Conservation (phyloP, 2,329 filamentous ascomycete species). For the Cordyceps fumosorosea region DNA sequence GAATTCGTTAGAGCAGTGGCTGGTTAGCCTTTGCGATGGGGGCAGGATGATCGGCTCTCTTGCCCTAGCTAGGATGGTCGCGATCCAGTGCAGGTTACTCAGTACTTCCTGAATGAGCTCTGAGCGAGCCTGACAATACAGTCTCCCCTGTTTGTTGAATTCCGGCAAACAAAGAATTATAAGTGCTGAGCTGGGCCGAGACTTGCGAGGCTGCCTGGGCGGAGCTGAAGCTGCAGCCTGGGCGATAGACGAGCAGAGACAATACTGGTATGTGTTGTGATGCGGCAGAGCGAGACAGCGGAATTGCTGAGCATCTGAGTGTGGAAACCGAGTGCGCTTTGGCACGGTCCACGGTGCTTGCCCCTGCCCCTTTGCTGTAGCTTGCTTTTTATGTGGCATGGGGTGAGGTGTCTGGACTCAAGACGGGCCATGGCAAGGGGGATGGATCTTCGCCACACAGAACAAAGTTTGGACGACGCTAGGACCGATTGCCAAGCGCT, state of each 20-base stretch:
- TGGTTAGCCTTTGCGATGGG: neutral
- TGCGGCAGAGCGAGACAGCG: neutral
- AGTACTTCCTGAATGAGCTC: neutral
- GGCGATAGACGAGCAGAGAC: neutral
- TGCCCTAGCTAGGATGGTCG: neutral
- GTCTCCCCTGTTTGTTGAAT: neutral
- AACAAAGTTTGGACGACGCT: conserved; percentile 5
- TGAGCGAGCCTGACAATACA: neutral
- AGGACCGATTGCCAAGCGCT: conserved; percentile 1
- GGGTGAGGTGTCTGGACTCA: neutral
- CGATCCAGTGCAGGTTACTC: neutral
- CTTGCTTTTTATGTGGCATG: neutral
- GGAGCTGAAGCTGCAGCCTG: neutral
- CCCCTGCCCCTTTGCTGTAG: neutral
- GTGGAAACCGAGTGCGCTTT: neutral
- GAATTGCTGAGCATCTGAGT: neutral
- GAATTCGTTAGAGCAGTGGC: neutral
- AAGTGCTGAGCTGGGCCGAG: neutral
- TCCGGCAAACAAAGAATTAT: neutral
- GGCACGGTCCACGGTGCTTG: neutral
- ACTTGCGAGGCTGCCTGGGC: neutral
- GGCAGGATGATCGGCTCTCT: neutral
- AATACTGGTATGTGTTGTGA: too few relatives aligned
- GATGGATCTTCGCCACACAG: neutral
- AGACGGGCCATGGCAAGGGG: neutral